Base-by-base conservation (phyloP, 805 yeast species). In the Zygosaccharomyces bailii region DNA sequence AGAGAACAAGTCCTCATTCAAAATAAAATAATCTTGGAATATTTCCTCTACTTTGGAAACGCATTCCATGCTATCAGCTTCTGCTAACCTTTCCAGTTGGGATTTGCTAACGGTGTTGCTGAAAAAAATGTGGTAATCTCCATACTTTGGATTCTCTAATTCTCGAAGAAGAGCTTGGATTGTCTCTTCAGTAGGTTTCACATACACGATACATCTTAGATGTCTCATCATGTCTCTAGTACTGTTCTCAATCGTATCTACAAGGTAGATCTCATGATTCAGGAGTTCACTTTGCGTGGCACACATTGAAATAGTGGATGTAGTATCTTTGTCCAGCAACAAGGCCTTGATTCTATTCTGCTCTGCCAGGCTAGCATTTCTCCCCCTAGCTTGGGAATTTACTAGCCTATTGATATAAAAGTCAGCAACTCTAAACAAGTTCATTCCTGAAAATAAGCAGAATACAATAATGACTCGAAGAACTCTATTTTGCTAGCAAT, bases 241-340 rank as follows among this genome's bases (percentile, higher is more conserved):
- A 17, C 60, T 52, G 59, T 83, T 82, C 45, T 81, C 85, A 19
- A 82, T 62, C 31, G 78, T 75, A 49, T 88, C 96, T 36, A 88
- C 82, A 39, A 93, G 71, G 48, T 86, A 88, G n/a, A 93, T 78
- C 50, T 91, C 96, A 54, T 86, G 78, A 52, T 84, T 80, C 30
- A 93, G 73, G 35, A 93, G 72, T 44, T 82, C 85, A 2, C 95
- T 82, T 61, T 93, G 99, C 2, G 96, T 85, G 21, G 95, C 79
- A 54, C 85, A 80, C 76, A 93, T 74, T n/a, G 97, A 88, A 17
- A 93, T 78, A 18, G 89, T 80, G 0, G 89, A 74, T 4, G 95
- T 86, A 2, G 99, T 91, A 51, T 74, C 73, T 40, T 76, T 70
- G 60, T 93, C 99, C 45, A 93, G 73, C 31, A 93, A 71, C 29